phyloP scores from a whole-genome alignment of 805 yeast genomes.

The Maudiozyma bulderi region DNA sequence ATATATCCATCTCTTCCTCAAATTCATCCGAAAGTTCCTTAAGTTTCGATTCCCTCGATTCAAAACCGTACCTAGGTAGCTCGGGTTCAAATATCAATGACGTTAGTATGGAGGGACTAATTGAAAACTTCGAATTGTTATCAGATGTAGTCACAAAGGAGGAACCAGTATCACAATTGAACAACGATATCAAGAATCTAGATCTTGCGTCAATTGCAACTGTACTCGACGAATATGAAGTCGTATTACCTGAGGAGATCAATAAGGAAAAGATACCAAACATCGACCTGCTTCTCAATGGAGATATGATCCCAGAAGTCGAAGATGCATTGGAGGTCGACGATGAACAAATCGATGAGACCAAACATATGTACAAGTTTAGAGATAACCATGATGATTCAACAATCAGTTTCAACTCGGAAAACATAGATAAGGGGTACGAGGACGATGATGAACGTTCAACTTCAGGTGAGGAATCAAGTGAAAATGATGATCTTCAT shows the following conservation, averaged over 20 bases:
- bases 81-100: conserved; percentile 1
- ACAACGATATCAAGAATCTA: neutral
- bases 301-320: conserved; percentile 2
- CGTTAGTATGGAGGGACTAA: neutral
- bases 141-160: conserved; percentile 1
- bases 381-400: neutral
- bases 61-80: conserved; percentile 3
- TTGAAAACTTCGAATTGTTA: conserved; percentile 3
- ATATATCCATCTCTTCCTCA: neutral
- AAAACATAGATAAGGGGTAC: neutral
- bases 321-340: neutral
- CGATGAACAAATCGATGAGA: neutral
- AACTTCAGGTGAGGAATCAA: neutral
- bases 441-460: conserved; percentile 1
- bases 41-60: neutral
- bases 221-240: conserved; percentile 26
- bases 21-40: neutral
- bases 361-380: neutral
- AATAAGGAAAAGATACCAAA: neutral
- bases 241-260: conserved; percentile 4
- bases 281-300: neutral
- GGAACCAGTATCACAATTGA: neutral
- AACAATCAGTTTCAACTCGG: neutral
- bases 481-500: neutral
- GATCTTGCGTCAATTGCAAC: conserved; percentile 18